Evolutionary conservation across 2,329 filamentous ascomycete genomes (phyloP), one percentile per base, ranked within the genome.

Genomic region (Trichoderma harzianum): DNA sequence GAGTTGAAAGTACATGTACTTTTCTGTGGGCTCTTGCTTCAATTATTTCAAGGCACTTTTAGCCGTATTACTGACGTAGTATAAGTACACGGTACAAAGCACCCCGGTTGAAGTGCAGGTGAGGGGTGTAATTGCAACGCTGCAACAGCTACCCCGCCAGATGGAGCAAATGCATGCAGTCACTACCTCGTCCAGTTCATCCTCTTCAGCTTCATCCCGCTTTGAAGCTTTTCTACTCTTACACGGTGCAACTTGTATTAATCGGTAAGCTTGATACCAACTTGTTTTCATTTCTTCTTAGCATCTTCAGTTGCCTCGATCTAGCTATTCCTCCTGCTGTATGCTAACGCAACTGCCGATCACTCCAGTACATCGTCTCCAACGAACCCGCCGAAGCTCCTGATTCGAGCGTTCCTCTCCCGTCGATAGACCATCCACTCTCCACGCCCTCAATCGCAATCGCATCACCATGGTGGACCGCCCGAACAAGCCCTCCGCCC

Each of bases 401-500:
- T 39, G 24, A 47, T 47, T n/a, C 14, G 51, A 28, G 21, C 47
- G 2, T 32, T 30, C 28, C n/a, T 53, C 43, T 47, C 43, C 43
- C 18, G 43, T 47, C 43, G 7, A 51, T 32, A 18, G 24, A 58
- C 16, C 28, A 26, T 30, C 26, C 26, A 26, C 21, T 26, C 26
- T 26, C 21, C 12, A 28, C 21, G 21, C 14, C 14, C 51, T 11
- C 67, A 62, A 62, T 51, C 55, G 39, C 36, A 60, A 34, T 34
- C 57, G 11, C 30, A 21, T 68, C 71, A 76, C 58, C 71, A 92
- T 92, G 89, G 92, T 97, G 83, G 94, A 97, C 79, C 91, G 95
- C 80, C 89, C 91, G 76, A 93, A 97, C 84, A 96, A 94, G 80
- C 93, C 94, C 71, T 86, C 90, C 68, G 91, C 93, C 51, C 89